Percentiles rank a stretch among this genome's conserved stretches.
phyloP scores from a whole-genome alignment of 2,329 filamentous ascomycete genomes.

The Neurospora sp. region DNA sequence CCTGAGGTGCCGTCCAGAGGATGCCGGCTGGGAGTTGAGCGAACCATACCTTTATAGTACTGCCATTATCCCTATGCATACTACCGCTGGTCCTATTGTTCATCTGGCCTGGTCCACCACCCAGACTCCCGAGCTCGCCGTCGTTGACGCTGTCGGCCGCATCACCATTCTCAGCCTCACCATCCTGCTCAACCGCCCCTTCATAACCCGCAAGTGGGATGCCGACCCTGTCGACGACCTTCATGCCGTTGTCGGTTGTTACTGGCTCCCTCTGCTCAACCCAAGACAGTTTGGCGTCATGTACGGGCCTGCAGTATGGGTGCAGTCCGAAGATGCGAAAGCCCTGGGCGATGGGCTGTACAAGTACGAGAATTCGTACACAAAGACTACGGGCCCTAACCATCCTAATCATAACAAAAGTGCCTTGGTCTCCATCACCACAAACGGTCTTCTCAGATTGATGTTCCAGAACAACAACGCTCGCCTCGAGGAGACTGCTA shows the following conservation, averaged over 20 bases:
- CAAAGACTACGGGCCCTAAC: constrained; percentile 59
- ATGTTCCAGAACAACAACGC: constrained; percentile 60
- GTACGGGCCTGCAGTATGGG: constrained; percentile 55
- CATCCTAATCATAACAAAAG: constrained; percentile 64
- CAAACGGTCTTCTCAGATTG: constrained; percentile 63
- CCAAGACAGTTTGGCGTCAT: constrained; percentile 31
- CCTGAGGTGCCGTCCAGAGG: constrained; percentile 56
- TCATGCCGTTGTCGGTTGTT: constrained; percentile 69
- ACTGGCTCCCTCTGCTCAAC: constrained; percentile 61
- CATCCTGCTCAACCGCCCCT: constrained; percentile 64
- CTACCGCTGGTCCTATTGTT: constrained; percentile 57
- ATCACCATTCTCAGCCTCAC: constrained; percentile 65
- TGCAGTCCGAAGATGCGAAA: constrained; percentile 31
- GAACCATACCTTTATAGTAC: constrained; percentile 55
- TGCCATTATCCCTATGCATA: constrained; percentile 45
- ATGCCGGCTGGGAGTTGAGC: constrained; percentile 68
- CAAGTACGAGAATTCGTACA: constrained; percentile 57
- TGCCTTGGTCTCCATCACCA: constrained; percentile 67
- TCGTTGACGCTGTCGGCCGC: constrained; percentile 70
- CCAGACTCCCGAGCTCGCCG: constrained; percentile 67
- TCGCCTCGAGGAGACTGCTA: constrained; percentile 59
- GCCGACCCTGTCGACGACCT: constrained; percentile 65
- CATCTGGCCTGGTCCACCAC: constrained; percentile 75
- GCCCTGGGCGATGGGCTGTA: constrained; percentile 32
- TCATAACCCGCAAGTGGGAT: constrained; percentile 50